A percentile compares a stretch with the other conserved stretches of the same genome.
Evolutionary conservation across 2,329 filamentous ascomycete genomes (phyloP).

Genomic region (Colletotrichum liaoningense): DNA sequence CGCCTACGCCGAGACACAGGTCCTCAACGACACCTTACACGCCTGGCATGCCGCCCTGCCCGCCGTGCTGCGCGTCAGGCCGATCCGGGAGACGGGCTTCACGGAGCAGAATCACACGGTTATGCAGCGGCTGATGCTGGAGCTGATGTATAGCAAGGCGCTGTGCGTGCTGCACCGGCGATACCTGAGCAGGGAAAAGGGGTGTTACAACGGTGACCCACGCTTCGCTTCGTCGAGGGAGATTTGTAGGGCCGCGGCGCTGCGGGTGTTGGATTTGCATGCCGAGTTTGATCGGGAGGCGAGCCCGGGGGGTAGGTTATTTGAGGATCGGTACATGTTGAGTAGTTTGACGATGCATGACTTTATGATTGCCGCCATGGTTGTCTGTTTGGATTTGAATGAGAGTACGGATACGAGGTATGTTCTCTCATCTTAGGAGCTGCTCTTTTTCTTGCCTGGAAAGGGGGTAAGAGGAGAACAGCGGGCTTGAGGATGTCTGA

Average conservation of each 20-base stretch:
- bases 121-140: conserved; percentile 60
- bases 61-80: conserved; percentile 51
- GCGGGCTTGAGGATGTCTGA: not conserved
- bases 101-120: conserved; percentile 57
- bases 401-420: conserved; percentile 53
- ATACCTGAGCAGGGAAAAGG: conserved; percentile 54
- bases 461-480: not conserved
- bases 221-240: conserved; percentile 52
- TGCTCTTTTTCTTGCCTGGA: too few species aligned
- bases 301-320: conserved; percentile 61
- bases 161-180: conserved; percentile 63
- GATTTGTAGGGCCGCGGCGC: conserved; percentile 55
- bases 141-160: conserved; percentile 60
- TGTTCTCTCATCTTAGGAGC: conserved; percentile 17
- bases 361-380: conserved; percentile 70
- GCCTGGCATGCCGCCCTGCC: conserved; percentile 52
- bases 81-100: conserved; percentile 55
- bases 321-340: conserved; percentile 64
- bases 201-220: conserved; percentile 42
- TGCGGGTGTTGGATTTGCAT: conserved; percentile 58
- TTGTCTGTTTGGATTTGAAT: conserved; percentile 64
- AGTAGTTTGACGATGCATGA: conserved; percentile 65
- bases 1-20: conserved; percentile 48
- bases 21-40: conserved; percentile 54
- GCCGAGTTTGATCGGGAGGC: conserved; percentile 59